These are phyloP conservation scores for Colletotrichum sp. DNA, from an alignment of 2,329 filamentous ascomycete species.

Conservation along the genomic window DNA sequence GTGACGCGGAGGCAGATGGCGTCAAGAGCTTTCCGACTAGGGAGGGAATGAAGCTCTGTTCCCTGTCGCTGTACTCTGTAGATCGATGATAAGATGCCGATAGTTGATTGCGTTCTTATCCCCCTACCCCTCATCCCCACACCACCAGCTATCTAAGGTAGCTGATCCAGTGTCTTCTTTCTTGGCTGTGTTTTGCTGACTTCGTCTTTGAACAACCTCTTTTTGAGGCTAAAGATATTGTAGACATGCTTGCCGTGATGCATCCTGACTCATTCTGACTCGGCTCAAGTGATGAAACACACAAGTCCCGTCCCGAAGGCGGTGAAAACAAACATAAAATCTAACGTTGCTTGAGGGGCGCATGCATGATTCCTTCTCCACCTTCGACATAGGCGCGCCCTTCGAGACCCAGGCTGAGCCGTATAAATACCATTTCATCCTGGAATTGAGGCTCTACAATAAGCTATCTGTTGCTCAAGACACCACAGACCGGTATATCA, in stretches of 20 bases:
- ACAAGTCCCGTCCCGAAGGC: not conserved
- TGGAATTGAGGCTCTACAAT: not conserved
- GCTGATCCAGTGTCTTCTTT: not conserved
- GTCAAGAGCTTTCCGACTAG: not conserved
- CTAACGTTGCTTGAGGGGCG: not conserved
- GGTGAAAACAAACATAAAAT: not conserved
- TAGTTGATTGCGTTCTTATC: not conserved
- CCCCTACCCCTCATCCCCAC: not conserved
- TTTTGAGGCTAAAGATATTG: not conserved
- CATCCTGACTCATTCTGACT: not conserved
- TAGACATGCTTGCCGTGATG: not conserved
- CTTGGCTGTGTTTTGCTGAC: not conserved
- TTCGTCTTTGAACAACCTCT: too few species aligned
- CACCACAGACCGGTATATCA: not conserved
- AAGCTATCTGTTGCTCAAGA: not conserved
- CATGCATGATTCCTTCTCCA: not conserved
- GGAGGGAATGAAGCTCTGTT: not conserved
- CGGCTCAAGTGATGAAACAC: not conserved
- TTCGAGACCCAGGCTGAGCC: not conserved
- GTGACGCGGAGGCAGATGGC: not conserved
- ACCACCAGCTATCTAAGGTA: not conserved
- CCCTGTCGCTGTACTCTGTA: not conserved
- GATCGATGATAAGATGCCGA: not conserved
- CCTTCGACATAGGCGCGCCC: constrained; percentile 10
- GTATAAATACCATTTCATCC: not conserved